Base-by-base conservation (phyloP, 2,329 filamentous ascomycete genomes). In the Rhynchosporium secalis region DNA sequence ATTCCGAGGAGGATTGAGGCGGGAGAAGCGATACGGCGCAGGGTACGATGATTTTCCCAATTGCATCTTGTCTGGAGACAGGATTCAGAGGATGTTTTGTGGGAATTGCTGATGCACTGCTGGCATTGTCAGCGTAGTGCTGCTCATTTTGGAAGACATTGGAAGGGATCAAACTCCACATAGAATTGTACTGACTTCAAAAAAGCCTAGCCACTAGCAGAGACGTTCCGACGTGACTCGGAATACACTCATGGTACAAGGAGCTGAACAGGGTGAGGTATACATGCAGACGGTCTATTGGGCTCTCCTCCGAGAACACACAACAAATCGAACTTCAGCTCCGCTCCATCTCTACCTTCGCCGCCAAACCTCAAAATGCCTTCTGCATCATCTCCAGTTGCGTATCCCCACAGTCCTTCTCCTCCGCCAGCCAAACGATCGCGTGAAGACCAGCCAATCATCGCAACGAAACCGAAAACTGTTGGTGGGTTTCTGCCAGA, bases 321-420 rank as follows among this genome's bases (percentile, higher is more conserved):
- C 20, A 20, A 20, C 20, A 62, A 60, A 56, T 56, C 47, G 29
- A 63, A 59, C 28, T 31, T 43, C 8, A 31, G 62, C 26, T 38
- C 45, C 31, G 47, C 56, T 15, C 62, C 65, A 68, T 60, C 62
- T 65, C 10, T 59, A 55, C 78, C 77, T 1, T 81, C 79, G 33
- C 77, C 78, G 45, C 65, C 66, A 45, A 62, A 20, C 29, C 33
- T 63, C 63, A 78, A 69, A 48, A 89, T 89, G 85, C 76, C 84
- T 31, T 78, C 81, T 43, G 78, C 83, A 45, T 87, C 86, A 6
- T 87, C 86, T 13, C 83, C 86, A 2, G 75, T 86, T 26, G 71
- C 78, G 55, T 73, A 74, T 51, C 70, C 72, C 9, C 63, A 56
- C 12, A 72, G 67, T 47, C 72, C 71, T 15, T 70, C 72, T 40